Base-by-base conservation (phyloP, 805 yeast genomes). In the Yarrowia keelungensis region DNA sequence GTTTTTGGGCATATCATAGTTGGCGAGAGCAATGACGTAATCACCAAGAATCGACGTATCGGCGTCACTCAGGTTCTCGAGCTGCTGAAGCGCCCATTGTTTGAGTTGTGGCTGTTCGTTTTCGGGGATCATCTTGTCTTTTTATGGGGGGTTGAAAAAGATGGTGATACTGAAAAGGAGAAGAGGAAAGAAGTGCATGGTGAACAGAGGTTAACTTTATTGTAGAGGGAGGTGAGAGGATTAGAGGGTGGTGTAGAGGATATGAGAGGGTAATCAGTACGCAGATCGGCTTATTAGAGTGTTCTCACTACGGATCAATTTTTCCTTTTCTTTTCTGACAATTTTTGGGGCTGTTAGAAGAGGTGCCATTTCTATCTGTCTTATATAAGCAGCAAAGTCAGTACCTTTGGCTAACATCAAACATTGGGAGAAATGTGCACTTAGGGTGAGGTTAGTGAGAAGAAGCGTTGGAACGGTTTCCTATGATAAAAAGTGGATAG, bases 31-130 rank as follows among this genome's bases (percentile, higher is more conserved):
- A 36, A 81, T 46, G 19, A 83, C 81, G 71, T 82, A 84, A 58
- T 83, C 85, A 0, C 82, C 76, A 68, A 83, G 72, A 35, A 81
- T 82, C 12, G 77, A 79, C 5, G 81, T 74, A 53, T 82, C 84
- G 2, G 82, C 82, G 26, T 82, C 85, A 32, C 74, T 66, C 26
- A 73, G 65, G 36, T 58, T 45, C 43, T 49, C 50, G 15, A 74
- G 70, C 53, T 67, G 58, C 43, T 65, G 50, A 16, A 65, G 64
- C n/a, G 74, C 69, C 76, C 76, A 74, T 19, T 72, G 73, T 45
- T 70, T 69, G 32, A 74, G 67, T 35, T 49, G 68, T 12, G 53
- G 70, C n/a, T 70, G 47, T n/a, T 67, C 69, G 22, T 35, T 39
- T 10, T 69, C 71, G 35, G 71, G 70, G 12, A 71, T 70, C 72